Evolutionary conservation across 352 stramenopile genomes (phyloP).

Genomic region (Elongisporangium anandrum): DNA sequence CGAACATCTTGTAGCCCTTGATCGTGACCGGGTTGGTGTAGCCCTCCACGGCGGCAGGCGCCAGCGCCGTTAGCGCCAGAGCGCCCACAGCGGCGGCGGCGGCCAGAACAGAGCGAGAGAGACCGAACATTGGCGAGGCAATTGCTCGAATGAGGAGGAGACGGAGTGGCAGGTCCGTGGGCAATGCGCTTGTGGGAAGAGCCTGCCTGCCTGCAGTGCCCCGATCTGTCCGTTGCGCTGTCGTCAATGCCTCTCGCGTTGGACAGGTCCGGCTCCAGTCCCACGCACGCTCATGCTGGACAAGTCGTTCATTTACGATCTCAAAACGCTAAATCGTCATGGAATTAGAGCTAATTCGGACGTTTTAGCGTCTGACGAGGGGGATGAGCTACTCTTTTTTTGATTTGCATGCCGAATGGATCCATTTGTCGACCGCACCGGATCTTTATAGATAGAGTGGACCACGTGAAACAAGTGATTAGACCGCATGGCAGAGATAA

Average conservation of each 20-base stretch:
- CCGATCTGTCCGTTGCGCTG: not conserved
- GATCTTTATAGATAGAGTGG: not conserved
- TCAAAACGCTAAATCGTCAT: not conserved
- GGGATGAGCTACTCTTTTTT: not conserved
- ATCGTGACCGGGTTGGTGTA: conserved; percentile 58
- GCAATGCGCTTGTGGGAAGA: conserved; percentile 1
- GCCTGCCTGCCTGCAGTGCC: conserved; percentile 3
- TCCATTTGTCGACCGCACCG: not conserved
- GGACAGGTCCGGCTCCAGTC: not conserved
- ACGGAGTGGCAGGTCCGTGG: not conserved
- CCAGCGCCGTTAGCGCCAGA: conserved; percentile 5
- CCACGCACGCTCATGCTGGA: not conserved
- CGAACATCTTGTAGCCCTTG: conserved; percentile 76
- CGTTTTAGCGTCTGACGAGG: not conserved
- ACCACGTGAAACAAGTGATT: not conserved
- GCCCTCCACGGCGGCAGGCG: conserved; percentile 4
- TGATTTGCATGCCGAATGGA: not conserved
- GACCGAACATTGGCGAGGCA: conserved; percentile 9
- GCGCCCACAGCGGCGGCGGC: conserved; percentile 6
- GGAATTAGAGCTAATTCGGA: not conserved
- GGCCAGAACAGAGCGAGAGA: conserved; percentile 3
- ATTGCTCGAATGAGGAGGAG: not conserved
- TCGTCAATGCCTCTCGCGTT: conserved; percentile 1
- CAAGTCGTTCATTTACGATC: not conserved
- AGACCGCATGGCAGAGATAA: too few species aligned